Evolutionary conservation across 2,329 filamentous ascomycete species (phyloP).

Genomic region (Escovopsis sp.): DNA sequence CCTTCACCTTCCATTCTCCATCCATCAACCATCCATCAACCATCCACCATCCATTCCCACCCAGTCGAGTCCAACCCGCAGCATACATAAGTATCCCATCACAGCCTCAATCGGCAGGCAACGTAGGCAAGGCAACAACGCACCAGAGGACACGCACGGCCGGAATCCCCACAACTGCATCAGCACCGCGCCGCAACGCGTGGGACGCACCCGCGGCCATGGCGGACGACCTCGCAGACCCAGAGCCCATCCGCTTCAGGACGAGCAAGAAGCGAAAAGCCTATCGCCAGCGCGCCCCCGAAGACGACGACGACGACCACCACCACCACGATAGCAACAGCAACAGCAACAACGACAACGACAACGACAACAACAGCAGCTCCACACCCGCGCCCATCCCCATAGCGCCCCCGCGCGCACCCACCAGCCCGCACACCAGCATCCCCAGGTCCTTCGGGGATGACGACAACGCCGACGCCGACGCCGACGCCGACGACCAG

Average conservation of each 20-base stretch:
- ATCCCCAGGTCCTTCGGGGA: conserved; percentile 11
- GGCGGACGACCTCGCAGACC: conserved; percentile 7
- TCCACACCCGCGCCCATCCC: not conserved
- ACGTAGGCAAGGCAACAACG: too few relatives aligned
- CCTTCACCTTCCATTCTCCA: not conserved
- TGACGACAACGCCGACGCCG: not conserved
- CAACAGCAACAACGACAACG: conserved; percentile 33
- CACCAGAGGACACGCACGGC: too few relatives aligned
- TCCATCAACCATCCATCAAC: too few relatives aligned
- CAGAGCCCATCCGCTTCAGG: conserved; percentile 35
- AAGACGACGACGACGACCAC: not conserved
- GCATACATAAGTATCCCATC: too few relatives aligned
- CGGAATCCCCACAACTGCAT: too few relatives aligned
- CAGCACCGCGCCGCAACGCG: too few relatives aligned
- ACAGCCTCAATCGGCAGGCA: too few relatives aligned
- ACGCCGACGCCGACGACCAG: conserved; percentile 2
- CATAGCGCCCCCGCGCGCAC: not conserved
- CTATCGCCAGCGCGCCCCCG: conserved; percentile 34
- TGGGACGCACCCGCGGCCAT: conserved; percentile 10
- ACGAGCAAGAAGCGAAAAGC: conserved; percentile 44
- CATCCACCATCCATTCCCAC: not conserved
- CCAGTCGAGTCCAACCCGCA: not conserved
- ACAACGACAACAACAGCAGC: conserved; percentile 5
- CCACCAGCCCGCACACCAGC: not conserved
- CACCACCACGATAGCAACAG: conserved; percentile 28